These are phyloP conservation scores for Yamadazyma diospyri DNA, from an alignment of 1,139 yeast species.

Conservation along the genomic window DNA sequence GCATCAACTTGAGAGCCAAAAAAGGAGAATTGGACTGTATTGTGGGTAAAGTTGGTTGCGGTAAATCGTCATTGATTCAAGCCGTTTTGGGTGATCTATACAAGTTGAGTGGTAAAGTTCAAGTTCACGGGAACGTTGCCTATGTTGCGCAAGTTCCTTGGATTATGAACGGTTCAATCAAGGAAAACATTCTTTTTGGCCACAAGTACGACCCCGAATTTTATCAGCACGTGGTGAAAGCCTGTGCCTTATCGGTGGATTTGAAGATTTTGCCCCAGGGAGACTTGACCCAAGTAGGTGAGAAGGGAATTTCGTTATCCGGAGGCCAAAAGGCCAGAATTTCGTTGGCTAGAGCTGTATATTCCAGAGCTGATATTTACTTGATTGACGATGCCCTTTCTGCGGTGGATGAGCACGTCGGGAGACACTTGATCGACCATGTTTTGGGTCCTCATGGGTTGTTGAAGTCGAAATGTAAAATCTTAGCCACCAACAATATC, in stretches of 20 bases:
- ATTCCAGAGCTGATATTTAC: conserved; percentile 89
- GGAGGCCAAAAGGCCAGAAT: conserved; percentile 98
- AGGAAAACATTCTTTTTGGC: conserved; percentile 88
- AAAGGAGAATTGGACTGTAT: conserved; percentile 86
- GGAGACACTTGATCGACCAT: conserved; percentile 55
- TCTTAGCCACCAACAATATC: conserved; percentile 87
- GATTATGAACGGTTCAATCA: conserved; percentile 93
- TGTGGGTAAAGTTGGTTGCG: conserved; percentile 91
- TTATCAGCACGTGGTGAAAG: conserved; percentile 74
- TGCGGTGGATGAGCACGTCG: conserved; percentile 95
- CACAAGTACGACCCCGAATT: conserved; percentile 77
- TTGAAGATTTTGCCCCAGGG: conserved; percentile 80
- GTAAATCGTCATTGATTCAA: conserved; percentile 85
- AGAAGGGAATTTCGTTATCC: conserved; percentile 91
- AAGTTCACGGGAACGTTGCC: conserved; percentile 75
- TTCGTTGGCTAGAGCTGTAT: conserved; percentile 91
- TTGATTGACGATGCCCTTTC: conserved; percentile 77
- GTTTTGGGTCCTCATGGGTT: conserved; percentile 78
- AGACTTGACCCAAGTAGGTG: conserved; percentile 90
- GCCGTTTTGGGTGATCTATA: conserved; percentile 83
- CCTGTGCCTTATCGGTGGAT: conserved; percentile 87
- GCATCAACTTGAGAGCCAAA: conserved; percentile 63
- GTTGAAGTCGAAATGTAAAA: conserved; percentile 67
- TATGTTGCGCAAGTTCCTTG: conserved; percentile 90
- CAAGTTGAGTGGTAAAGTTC: conserved; percentile 72